A percentile compares a stretch with the other conserved stretches of the same genome.
Conservation (phyloP, 441 rosid species). For the Brassica hybrid region DNA sequence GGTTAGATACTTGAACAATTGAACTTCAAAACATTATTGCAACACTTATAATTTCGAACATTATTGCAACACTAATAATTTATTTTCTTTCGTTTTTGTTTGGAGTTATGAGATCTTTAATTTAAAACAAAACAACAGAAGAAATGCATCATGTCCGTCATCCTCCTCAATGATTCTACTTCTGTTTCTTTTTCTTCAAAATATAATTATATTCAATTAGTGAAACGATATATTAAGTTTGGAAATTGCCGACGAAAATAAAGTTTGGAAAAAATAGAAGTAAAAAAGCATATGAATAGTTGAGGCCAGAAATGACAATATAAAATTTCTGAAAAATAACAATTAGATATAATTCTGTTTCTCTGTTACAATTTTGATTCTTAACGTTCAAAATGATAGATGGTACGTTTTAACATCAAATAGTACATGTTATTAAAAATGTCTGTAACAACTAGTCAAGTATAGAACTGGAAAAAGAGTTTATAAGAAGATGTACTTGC, state of each 20-base stretch:
- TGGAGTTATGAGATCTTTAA: conserved; percentile 3
- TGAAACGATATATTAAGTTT: background rate
- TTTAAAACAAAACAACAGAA: conserved; percentile 12
- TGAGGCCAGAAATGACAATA: background rate
- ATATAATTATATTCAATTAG: background rate
- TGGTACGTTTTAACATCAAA: background rate
- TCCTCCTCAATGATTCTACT: conserved; percentile 6
- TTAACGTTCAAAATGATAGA: background rate
- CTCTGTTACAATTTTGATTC: background rate
- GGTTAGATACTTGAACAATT: conserved; percentile 23
- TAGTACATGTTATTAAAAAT: background rate
- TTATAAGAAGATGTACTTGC: background rate
- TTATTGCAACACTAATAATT: conserved; percentile 16
- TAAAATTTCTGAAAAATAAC: background rate
- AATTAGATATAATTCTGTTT: background rate
- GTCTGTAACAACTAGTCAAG: background rate
- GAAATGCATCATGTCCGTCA: conserved; percentile 18
- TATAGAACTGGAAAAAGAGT: background rate
- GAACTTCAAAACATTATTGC: conserved; percentile 26
- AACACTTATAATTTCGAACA: conserved; percentile 17
- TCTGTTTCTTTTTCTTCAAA: conserved; percentile 7
- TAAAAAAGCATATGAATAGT: background rate
- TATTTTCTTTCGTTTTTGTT: background rate
- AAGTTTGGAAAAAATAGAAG: background rate
- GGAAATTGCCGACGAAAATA: background rate